Percentiles rank a stretch among this genome's conserved stretches.
Conservation (phyloP, 257 asterid species). For the Solanum clarkiae region DNA sequence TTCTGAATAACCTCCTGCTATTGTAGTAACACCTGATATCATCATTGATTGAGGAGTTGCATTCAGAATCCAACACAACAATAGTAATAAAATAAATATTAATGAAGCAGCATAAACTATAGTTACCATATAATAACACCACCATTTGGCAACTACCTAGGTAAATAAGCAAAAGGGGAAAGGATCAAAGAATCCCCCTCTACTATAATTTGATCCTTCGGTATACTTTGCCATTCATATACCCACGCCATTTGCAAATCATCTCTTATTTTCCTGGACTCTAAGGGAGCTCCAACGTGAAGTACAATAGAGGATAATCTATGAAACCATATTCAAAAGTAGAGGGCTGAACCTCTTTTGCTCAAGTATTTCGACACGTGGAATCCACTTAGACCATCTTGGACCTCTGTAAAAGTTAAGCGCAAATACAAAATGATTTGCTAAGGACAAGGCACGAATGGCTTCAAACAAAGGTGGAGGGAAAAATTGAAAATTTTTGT, state of each 20-base stretch:
- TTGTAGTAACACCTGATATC: conserved; percentile 69
- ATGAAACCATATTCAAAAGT: neutral
- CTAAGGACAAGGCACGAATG: neutral
- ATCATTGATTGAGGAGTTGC: neutral
- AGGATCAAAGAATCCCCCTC: neutral
- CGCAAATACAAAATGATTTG: neutral
- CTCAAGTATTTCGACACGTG: neutral
- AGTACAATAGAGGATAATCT: neutral
- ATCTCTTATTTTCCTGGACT: neutral
- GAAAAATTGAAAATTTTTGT: neutral
- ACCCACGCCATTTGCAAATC: neutral
- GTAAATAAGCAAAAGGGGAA: neutral
- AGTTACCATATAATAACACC: neutral
- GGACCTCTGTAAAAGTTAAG: neutral
- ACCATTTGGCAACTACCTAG: neutral
- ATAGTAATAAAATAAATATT: neutral
- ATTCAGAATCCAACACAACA: neutral
- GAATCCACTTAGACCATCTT: neutral
- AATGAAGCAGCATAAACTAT: neutral
- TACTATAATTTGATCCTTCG: neutral
- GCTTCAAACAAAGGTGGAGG: neutral
- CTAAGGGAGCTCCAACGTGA: neutral
- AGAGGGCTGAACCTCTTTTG: neutral
- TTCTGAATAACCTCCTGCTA: conserved; percentile 69
- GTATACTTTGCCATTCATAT: neutral